Evolutionary conservation across 2,329 filamentous ascomycete species (phyloP).

Genomic region (Paecilomyces sp.): DNA sequence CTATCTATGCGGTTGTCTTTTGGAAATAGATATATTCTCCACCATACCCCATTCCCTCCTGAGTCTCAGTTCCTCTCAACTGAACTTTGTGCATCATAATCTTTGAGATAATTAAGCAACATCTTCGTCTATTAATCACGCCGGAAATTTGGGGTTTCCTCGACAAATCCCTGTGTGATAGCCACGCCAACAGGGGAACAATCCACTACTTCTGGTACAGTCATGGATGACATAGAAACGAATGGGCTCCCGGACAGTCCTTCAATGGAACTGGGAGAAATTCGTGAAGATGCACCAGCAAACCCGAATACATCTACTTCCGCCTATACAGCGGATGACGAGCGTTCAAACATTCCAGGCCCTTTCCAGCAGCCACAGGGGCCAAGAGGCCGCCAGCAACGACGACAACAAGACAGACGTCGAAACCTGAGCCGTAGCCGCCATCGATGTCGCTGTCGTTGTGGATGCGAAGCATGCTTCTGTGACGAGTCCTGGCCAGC

Average conservation of each 20-base stretch:
- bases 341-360: not conserved
- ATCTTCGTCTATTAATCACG: not conserved
- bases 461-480: not conserved
- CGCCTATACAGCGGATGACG: not conserved
- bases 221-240: not conserved
- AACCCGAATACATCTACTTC: not conserved
- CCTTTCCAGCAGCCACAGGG: not conserved
- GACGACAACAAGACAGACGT: not conserved
- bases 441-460: not conserved
- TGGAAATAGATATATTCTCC: not conserved
- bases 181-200: not conserved
- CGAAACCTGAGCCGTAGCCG: not conserved
- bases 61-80: not conserved
- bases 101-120: not conserved
- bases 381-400: not conserved
- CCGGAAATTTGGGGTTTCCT: not conserved
- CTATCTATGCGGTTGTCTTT: not conserved
- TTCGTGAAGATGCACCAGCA: not conserved
- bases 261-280: not conserved
- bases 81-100: not conserved
- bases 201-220: not conserved
- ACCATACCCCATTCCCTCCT: not conserved
- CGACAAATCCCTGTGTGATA: not conserved
- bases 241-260: not conserved
- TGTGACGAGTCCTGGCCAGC: not conserved